A percentile compares a stretch with the other conserved stretches of the same genome.
Conservation (phyloP, 139 green algal species). For the Chlorella vulgaris region DNA sequence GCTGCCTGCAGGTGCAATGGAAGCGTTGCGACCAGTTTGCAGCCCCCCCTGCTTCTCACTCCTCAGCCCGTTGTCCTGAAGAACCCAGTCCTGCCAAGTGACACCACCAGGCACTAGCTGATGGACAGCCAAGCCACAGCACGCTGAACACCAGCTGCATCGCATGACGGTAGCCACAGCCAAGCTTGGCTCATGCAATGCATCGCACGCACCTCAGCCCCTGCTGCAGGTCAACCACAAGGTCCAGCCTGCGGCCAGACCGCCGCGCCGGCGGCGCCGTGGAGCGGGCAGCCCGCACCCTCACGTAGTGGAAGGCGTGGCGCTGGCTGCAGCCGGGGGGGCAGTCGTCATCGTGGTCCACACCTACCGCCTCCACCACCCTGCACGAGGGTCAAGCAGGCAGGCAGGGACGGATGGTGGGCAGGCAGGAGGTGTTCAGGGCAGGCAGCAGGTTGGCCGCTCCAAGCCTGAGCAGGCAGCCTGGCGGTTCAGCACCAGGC, state of each 20-base stretch:
- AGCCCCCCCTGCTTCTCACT: too few species aligned
- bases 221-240: slow-evolving; percentile 50
- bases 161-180: too few species aligned
- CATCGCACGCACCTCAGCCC: background rate
- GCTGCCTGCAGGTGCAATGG: slow-evolving; percentile 13
- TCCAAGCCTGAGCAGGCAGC: too few species aligned
- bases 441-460: too few species aligned
- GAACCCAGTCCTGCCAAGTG: too few species aligned
- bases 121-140: too few species aligned
- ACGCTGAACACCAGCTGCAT: too few species aligned
- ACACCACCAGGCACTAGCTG: too few species aligned
- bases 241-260: slow-evolving; percentile 34
- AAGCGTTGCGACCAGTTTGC: too few species aligned
- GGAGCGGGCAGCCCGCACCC: background rate
- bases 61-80: too few species aligned
- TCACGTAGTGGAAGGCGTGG: slow-evolving; percentile 19
- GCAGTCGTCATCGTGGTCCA: slow-evolving; percentile 29
- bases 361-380: slow-evolving; percentile 26
- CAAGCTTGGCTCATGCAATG: too few species aligned
- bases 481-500: too few species aligned
- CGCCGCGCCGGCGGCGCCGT: background rate
- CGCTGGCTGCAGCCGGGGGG: background rate
- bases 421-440: slow-evolving; percentile 7
- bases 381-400: background rate
- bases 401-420: background rate